Base-by-base conservation (phyloP, 2,329 filamentous ascomycete genomes). In the Fusarium sp. region DNA sequence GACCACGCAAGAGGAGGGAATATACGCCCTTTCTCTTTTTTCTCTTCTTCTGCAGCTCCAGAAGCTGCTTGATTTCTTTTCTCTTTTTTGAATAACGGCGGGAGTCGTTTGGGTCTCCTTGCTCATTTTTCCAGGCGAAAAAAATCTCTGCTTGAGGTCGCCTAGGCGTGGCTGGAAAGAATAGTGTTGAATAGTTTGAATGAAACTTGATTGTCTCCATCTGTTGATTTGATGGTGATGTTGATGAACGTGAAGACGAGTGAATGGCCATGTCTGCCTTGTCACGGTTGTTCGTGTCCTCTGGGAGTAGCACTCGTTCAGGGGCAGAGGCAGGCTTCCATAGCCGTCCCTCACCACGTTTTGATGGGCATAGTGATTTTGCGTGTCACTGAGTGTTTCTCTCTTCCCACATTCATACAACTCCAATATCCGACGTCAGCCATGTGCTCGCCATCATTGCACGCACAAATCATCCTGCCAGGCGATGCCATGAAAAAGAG, bases 41-140 rank as follows among this genome's bases (percentile, higher is more conserved):
- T 67, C 56, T 20, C 24, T 76, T 75, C 70, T 42, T 33, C 60
- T 22, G 56, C 57, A 55, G 68, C 66, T 64, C 27, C 27, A 58
- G 29, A 44, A 58, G 67, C 71, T 57, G 46, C 17, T 51, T 29
- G 46, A 31, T 3, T 20, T 31, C n/a, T 44, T 44, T 27, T 22
- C 35, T 53, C 75, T 75, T 64, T 75, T 62, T 55, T 71, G 71
- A 53, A 76, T 77, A 78, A 73, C 60, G 76, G 75, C 49, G 55
- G 66, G 49, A 42, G 69, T 72, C 49, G 31, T 24, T 24, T 49
- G 5, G 49, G 55, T 76, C 72, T 67, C 55, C 70, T 71, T 71
- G 76, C 75, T 73, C 56, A 68, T 71, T 69, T 66, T 55, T 55
- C 42, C 35, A 63, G 27, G 59, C 69, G 66, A 51, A 6, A n/a